Base-by-base conservation (phyloP, 164 flowering plant species). In the Santalum album region DNA sequence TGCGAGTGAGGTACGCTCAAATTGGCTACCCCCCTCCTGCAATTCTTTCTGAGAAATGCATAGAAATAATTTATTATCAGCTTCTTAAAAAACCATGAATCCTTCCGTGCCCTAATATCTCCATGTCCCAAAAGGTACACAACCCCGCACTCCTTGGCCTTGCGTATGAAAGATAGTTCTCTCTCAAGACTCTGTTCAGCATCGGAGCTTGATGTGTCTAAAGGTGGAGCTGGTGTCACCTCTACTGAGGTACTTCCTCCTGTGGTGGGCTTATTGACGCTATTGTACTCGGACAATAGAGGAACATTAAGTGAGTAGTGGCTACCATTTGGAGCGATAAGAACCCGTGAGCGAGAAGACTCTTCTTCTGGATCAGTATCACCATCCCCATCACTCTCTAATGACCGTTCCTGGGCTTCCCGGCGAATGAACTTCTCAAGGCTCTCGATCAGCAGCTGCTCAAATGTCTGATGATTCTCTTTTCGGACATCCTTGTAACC, bases 111-210 rank as follows among this genome's bases (percentile, higher is more conserved):
- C 58, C 98, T 71, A 24, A 92, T 87, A 68, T 89, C 94, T 21
- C 96, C 96, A 59, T 89, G 98, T 21, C 98, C 98, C 6, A 92
- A 83, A 59, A 92, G 96, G 76, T 92, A 92, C 26, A 92, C 96
- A 7, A 92, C 96, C 35, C 98, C 96, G 0, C 90, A 84, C 69
- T 92, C 98, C 68, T 84, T 92, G 35, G 96, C 98, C 67, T 80
- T 81, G 50, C 77, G 77, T 51, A 92, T 75, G 59, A 92, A 92
- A 14, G 90, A 84, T 11, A 92, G 82, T 70, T 92, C 96, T 63
- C 84, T 75, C 60, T 88, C 98, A 36, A 91, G 80, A 61, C 87
- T 78, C 51, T 86, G 87, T 59, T 87, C 91, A n/a, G 82, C 62
- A 68, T 87, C 92, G 22, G 73, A 36, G 2, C 45, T 19, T 11